Evolutionary conservation across 495 filamentous ascomycete species (phyloP), one percentile per base, ranked within the genome.

Genomic region (Jackrogersella multiformis): DNA sequence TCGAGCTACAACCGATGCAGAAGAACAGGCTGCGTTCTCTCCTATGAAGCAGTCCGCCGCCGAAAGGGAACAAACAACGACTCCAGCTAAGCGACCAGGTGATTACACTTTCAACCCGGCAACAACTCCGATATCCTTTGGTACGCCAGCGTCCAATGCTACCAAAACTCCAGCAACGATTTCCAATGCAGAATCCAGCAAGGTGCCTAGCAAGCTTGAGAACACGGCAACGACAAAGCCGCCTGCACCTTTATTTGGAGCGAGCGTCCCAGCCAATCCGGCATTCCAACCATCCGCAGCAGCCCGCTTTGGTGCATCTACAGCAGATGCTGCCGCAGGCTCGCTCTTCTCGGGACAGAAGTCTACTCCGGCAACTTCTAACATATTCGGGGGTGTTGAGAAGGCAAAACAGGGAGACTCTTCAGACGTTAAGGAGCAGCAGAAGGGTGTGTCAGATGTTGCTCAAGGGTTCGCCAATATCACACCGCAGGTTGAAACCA

Each of bases 1-100:
- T 67, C 73, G 45, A 28, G 70, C 59, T 53, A 55, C 59, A 65
- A 73, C 9, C 56, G 53, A 38, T 81, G 85, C 49, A 78, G 89
- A 65, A 84, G 68, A 65, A 20, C 51, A 61, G 24, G 23, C 24
- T 32, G 35, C n/a, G 8, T 10, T 39, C 18, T 15, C 53, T 56
- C 18, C 56, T 23, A 46, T 32, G 1, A 51, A 67, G 36, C 34
- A 59, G 20, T 36, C 49, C 45, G 18, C 26, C 2, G 26, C 46
- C n/a, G 41, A 65, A 35, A 61, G 52, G 51, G 51, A 68, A 36
- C 58, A 28, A 16, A 60, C 9, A 10, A 55, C 53, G 64, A 76
- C 71, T 5, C 72, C 71, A 0, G 61, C 68, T 54, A 71, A 74
- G 54, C 39, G 13, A 23, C 70, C 73, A n/a, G 73, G 70, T 26